Conservation (phyloP, 257 asterid genomes). For the Lavandula angustifolia region DNA sequence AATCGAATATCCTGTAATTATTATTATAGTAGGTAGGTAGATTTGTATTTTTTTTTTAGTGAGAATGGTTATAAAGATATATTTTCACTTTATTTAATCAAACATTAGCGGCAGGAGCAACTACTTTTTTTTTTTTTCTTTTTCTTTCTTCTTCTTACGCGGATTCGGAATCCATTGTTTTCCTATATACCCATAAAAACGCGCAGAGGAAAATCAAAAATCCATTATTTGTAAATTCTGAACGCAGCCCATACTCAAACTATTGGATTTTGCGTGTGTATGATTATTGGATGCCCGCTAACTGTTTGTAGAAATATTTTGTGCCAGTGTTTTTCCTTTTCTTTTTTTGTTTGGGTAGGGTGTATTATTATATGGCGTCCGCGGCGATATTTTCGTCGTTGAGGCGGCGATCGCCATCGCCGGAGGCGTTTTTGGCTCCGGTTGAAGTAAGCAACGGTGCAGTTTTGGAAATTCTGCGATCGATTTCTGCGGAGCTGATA, state of each 20-base stretch:
- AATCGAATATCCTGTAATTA: too few relatives aligned
- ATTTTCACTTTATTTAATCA: slow-evolving; percentile 2
- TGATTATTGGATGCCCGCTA: slow-evolving; percentile 22
- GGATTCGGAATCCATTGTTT: slow-evolving; percentile 43
- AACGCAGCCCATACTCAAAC: slow-evolving; percentile 4
- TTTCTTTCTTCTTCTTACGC: slow-evolving; percentile 46
- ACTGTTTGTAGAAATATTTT: slow-evolving; percentile 25
- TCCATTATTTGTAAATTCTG: slow-evolving; percentile 12
- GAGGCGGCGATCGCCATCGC: slow-evolving; percentile 67
- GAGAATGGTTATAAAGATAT: too few relatives aligned
- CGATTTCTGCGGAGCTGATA: slow-evolving; percentile 52
- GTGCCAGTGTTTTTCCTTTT: not conserved
- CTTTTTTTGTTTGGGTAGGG: not conserved
- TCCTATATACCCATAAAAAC: slow-evolving; percentile 17
- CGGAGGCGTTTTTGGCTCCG: slow-evolving; percentile 71
- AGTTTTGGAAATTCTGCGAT: slow-evolving; percentile 47
- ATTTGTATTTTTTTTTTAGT: too few relatives aligned
- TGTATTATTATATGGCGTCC: slow-evolving; percentile 56
- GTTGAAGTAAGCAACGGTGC: slow-evolving; percentile 51
- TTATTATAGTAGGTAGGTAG: too few relatives aligned
- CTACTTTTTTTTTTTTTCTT: slow-evolving; percentile 10
- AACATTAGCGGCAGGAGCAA: slow-evolving; percentile 12
- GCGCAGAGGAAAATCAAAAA: slow-evolving; percentile 8
- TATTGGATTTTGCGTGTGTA: slow-evolving; percentile 15
- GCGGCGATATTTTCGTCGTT: slow-evolving; percentile 73